Percentiles rank a stretch among this genome's conserved stretches.
These are phyloP conservation scores for Trichoderma afroharzianum DNA, from an alignment of 2,329 filamentous ascomycete species.

Conservation along the genomic window DNA sequence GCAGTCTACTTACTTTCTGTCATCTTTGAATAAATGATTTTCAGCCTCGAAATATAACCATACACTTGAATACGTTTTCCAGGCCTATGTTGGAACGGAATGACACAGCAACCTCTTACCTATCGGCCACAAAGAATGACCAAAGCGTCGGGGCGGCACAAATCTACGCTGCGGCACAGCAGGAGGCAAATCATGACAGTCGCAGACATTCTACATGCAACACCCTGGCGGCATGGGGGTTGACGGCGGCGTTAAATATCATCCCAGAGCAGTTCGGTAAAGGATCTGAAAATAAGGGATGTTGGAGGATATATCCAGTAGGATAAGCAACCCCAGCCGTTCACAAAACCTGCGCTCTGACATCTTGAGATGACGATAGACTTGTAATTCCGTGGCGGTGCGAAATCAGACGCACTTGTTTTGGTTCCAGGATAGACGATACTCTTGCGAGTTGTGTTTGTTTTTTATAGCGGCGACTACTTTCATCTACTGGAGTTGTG, in stretches of 20 bases:
- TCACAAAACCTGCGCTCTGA: not conserved
- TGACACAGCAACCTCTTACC: not conserved
- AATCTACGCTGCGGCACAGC: not conserved
- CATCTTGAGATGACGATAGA: not conserved
- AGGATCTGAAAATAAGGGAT: not conserved
- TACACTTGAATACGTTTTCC: not conserved
- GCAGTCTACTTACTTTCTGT: not conserved
- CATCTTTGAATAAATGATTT: not conserved
- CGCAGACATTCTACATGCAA: not conserved
- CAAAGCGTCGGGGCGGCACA: not conserved
- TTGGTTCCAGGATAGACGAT: not conserved
- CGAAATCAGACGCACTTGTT: not conserved
- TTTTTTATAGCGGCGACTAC: conserved; percentile 3
- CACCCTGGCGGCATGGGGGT: conserved; percentile 11
- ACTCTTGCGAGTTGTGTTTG: conserved; percentile 5
- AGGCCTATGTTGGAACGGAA: conserved; percentile 10
- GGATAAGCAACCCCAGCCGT: not conserved
- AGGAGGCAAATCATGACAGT: not conserved
- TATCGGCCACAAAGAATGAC: not conserved
- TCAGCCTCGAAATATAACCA: not conserved
- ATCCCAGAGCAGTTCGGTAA: not conserved
- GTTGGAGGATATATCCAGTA: conserved; percentile 11
- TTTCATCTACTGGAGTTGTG: conserved; percentile 8
- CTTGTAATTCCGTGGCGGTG: not conserved
- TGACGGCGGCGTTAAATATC: conserved; percentile 5